Evolutionary conservation across 306 rosid species (phyloP).

Genomic region (Lupinus albus): DNA sequence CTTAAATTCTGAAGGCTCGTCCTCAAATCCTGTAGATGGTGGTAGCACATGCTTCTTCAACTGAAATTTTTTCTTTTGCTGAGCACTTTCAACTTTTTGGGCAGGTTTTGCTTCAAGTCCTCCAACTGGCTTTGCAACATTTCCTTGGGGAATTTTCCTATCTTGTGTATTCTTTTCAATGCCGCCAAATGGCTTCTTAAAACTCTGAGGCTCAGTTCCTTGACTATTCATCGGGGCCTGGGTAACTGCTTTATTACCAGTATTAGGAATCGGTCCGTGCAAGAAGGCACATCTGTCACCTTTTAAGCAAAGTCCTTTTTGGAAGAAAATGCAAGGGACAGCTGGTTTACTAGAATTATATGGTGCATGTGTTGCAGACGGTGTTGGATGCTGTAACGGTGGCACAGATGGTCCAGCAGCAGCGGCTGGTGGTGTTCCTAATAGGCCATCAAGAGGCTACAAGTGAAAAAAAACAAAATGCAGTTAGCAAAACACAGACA

Average conservation of each 20-base stretch:
- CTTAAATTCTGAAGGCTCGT: slow-evolving; percentile 57
- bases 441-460: slow-evolving; percentile 88
- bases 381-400: slow-evolving; percentile 46
- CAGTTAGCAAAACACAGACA: slow-evolving; percentile 36
- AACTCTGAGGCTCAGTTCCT: slow-evolving; percentile 51
- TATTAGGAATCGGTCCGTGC: slow-evolving; percentile 65
- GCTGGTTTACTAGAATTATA: slow-evolving; percentile 65
- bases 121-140: slow-evolving; percentile 45
- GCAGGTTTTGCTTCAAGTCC: slow-evolving; percentile 51
- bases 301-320: slow-evolving; percentile 81
- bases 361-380: slow-evolving; percentile 51
- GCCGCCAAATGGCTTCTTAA: slow-evolving; percentile 62
- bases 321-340: slow-evolving; percentile 89
- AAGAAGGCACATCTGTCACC: slow-evolving; percentile 86
- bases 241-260: slow-evolving; percentile 55
- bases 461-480: slow-evolving; percentile 39
- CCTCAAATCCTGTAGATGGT: slow-evolving; percentile 50
- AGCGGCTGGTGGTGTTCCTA: slow-evolving; percentile 67
- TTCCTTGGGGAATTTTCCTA: slow-evolving; percentile 56
- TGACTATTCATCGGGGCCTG: slow-evolving; percentile 50
- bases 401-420: slow-evolving; percentile 62
- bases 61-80: slow-evolving; percentile 50
- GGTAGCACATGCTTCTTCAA: slow-evolving; percentile 50
- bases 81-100: slow-evolving; percentile 52
- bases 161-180: slow-evolving; percentile 57